Evolutionary conservation across 495 filamentous ascomycete species (phyloP).

Genomic region (Chaetomium fimeti): DNA sequence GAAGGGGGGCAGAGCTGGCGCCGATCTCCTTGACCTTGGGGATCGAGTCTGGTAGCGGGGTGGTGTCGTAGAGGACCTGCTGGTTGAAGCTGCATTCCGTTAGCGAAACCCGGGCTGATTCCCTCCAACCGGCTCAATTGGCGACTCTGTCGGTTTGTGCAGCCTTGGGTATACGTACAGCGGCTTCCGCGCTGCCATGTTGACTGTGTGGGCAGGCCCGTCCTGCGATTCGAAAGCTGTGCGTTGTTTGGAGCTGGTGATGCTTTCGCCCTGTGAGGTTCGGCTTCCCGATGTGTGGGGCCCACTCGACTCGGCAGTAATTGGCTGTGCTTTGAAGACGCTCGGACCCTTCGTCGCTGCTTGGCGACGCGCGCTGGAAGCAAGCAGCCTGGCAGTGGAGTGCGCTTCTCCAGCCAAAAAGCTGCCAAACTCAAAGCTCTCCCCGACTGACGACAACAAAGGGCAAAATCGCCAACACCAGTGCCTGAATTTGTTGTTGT

Average conservation of each 20-base stretch:
- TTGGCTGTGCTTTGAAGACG: slow-evolving; percentile 23
- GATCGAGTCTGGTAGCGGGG: slow-evolving; percentile 86
- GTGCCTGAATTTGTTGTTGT: neutral
- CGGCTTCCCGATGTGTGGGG: slow-evolving; percentile 30
- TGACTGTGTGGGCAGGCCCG: slow-evolving; percentile 39
- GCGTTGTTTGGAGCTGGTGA: slow-evolving; percentile 36
- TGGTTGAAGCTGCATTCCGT: slow-evolving; percentile 76
- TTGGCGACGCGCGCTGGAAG: neutral
- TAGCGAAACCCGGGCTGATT: slow-evolving; percentile 26
- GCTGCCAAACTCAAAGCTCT: slow-evolving; percentile 3
- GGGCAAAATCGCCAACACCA: slow-evolving; percentile 1
- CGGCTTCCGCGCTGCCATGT: slow-evolving; percentile 51
- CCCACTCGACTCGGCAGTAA: slow-evolving; percentile 19
- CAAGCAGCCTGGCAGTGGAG: neutral
- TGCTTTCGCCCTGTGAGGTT: slow-evolving; percentile 31
- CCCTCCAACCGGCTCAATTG: slow-evolving; percentile 29
- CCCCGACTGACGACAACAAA: neutral
- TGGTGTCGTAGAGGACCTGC: slow-evolving; percentile 88
- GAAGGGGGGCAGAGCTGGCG: slow-evolving; percentile 82
- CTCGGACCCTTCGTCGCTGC: slow-evolving; percentile 7
- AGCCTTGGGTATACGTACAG: slow-evolving; percentile 39
- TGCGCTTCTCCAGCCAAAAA: slow-evolving; percentile 10
- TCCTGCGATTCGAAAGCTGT: slow-evolving; percentile 29
- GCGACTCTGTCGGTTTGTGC: neutral
- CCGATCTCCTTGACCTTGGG: slow-evolving; percentile 90